Percentiles rank a stretch among this genome's conserved stretches.
Conservation (phyloP, 1,139 yeast genomes). For the Kazachstania sp. region DNA sequence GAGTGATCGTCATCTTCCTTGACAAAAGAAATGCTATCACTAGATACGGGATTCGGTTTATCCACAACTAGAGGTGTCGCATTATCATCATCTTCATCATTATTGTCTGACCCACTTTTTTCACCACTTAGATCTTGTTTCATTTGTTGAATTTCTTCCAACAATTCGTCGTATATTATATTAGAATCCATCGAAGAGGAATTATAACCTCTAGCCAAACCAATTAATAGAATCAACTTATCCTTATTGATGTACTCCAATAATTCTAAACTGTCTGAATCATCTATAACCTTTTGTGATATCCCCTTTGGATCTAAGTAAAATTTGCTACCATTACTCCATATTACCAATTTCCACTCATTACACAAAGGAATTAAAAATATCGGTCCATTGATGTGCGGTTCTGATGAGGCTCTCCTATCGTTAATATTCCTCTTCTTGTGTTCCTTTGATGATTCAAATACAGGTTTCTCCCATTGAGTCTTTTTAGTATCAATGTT, state of each 20-base stretch:
- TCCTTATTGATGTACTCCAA: slow-evolving; percentile 32
- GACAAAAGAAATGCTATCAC: background rate
- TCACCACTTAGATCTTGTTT: slow-evolving; percentile 9
- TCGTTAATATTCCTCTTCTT: background rate
- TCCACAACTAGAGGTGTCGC: too few species aligned
- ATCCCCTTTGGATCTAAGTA: slow-evolving; percentile 33
- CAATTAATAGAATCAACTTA: slow-evolving; percentile 35
- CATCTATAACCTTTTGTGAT: slow-evolving; percentile 36
- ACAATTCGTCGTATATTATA: slow-evolving; percentile 21
- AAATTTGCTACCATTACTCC: slow-evolving; percentile 39
- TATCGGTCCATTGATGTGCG: slow-evolving; percentile 8
- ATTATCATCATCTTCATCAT: background rate
- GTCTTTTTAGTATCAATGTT: slow-evolving; percentile 59
- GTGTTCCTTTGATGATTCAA: background rate
- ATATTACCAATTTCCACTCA: slow-evolving; percentile 39
- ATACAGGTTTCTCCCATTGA: slow-evolving; percentile 73
- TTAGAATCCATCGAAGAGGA: slow-evolving; percentile 3
- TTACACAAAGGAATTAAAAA: slow-evolving; percentile 16
- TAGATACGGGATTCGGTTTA: background rate
- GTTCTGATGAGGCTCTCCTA: background rate
- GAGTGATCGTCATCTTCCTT: background rate
- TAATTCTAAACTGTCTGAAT: slow-evolving; percentile 26
- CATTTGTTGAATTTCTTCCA: slow-evolving; percentile 12
- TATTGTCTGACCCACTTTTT: slow-evolving; percentile 1
- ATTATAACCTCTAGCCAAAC: slow-evolving; percentile 39